Conservation (phyloP, 352 stramenopile genomes). For the Phytopythium ostracodes region DNA sequence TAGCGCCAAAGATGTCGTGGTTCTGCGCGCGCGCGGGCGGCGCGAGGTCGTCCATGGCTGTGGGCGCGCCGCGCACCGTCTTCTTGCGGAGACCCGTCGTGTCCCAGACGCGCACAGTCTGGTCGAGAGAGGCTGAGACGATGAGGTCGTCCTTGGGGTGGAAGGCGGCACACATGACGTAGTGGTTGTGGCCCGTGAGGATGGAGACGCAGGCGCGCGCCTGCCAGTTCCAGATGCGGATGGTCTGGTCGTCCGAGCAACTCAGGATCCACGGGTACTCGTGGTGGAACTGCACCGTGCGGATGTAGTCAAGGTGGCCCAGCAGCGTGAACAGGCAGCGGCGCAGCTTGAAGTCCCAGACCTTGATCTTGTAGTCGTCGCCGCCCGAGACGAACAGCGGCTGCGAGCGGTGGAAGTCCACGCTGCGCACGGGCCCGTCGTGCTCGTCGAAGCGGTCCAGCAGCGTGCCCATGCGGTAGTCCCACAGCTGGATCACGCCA, state of each 20-base stretch:
- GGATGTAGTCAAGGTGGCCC: conserved; percentile 99
- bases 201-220: conserved; percentile 98
- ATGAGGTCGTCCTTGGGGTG: conserved; percentile 99
- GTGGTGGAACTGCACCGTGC: conserved; percentile 99
- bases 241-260: conserved; percentile 98
- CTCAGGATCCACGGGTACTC: conserved; percentile 99
- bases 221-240: conserved; percentile 99
- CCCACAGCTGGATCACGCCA: conserved; percentile 97
- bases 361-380: conserved; percentile 99
- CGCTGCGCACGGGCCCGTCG: conserved; percentile 97
- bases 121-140: conserved; percentile 97
- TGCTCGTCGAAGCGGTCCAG: conserved; percentile 99
- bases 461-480: conserved; percentile 99
- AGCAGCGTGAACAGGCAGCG: conserved; percentile 98
- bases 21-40: conserved; percentile 4
- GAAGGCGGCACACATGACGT: conserved; percentile 99
- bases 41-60: conserved; percentile 67
- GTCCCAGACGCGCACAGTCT: conserved; percentile 99
- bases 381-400: conserved; percentile 98
- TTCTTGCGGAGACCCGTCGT: conserved; percentile 99
- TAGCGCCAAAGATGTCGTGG: conserved; percentile 98
- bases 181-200: conserved; percentile 99
- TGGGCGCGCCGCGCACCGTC: conserved; percentile 91
- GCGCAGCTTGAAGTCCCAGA: conserved; percentile 99
- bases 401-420: conserved; percentile 98